These are phyloP conservation scores for Vanrija pseudolonga DNA, from an alignment of 1,284 basidiomycete genomes.

Conservation along the genomic window DNA sequence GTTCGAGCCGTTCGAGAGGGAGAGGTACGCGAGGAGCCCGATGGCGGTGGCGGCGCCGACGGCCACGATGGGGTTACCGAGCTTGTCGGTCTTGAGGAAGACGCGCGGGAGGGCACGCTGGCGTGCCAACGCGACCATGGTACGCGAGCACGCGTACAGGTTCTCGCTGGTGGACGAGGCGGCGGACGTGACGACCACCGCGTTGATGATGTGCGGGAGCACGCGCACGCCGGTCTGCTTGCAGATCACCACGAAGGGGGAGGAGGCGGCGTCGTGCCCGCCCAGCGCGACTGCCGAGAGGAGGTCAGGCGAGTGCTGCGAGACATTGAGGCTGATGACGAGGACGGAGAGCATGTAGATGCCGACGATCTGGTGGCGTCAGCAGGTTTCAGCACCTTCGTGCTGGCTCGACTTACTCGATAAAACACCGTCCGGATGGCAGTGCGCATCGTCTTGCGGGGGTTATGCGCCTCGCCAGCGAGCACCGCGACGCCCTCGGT, in stretches of 20 bases:
- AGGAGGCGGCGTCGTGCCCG: conserved; percentile 62
- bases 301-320: conserved; percentile 38
- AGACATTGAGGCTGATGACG: conserved; percentile 35
- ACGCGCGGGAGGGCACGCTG: conserved; percentile 58
- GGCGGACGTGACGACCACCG: conserved; percentile 59
- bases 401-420: too few relatives aligned
- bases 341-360: conserved; percentile 54
- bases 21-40: conserved; percentile 53
- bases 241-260: conserved; percentile 71
- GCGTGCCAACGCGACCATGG: conserved; percentile 52
- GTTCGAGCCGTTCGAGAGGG: conserved; percentile 57
- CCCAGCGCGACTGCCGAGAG: conserved; percentile 53
- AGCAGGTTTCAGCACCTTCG: conserved; percentile 15
- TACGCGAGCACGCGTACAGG: conserved; percentile 53
- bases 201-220: conserved; percentile 63
- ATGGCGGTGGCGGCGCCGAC: conserved; percentile 67
- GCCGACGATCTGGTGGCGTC: conserved; percentile 51
- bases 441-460: conserved; percentile 65
- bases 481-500: conserved; percentile 48
- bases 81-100: conserved; percentile 59
- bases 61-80: conserved; percentile 63
- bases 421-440: conserved; percentile 12
- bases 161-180: conserved; percentile 55
- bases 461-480: conserved; percentile 55
- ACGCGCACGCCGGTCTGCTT: conserved; percentile 66